Conservation (phyloP, 23 red algal species). For the Agarophyton chilense region DNA sequence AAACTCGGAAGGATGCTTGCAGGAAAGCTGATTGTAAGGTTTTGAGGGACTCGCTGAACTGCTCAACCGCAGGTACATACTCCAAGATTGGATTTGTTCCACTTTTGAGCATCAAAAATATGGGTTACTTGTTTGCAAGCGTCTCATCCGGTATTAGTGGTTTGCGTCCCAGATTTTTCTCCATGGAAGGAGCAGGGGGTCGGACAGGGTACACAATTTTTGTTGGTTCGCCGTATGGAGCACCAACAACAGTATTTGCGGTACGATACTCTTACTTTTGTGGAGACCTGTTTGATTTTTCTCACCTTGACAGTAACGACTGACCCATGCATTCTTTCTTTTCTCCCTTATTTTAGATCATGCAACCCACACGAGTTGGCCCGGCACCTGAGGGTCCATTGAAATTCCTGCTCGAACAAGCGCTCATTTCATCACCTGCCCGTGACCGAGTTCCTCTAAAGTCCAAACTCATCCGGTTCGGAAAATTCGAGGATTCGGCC, state of each 20-base stretch:
- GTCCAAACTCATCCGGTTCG: neutral
- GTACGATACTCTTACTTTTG: neutral
- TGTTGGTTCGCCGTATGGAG: neutral
- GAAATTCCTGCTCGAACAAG: conserved; percentile 11
- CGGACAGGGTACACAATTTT: neutral
- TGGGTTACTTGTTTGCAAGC: neutral
- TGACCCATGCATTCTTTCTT: neutral
- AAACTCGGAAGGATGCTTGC: neutral
- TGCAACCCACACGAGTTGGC: conserved; percentile 16
- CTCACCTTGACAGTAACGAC: neutral
- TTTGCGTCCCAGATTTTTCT: conserved; percentile 11
- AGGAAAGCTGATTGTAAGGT: neutral
- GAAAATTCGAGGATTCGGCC: neutral
- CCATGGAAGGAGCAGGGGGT: conserved; percentile 10
- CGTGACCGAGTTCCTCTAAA: neutral
- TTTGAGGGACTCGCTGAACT: neutral
- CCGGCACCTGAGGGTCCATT: neutral
- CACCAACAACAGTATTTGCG: conserved; percentile 5
- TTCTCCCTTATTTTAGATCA: neutral
- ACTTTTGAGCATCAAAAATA: neutral
- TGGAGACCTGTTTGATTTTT: neutral
- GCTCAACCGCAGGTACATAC: neutral
- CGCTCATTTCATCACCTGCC: neutral
- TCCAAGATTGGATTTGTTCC: conserved; percentile 6
- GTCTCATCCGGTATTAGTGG: neutral